These are phyloP conservation scores for Monosporozyma siamensis DNA, from an alignment of 805 yeast genomes.

Conservation along the genomic window DNA sequence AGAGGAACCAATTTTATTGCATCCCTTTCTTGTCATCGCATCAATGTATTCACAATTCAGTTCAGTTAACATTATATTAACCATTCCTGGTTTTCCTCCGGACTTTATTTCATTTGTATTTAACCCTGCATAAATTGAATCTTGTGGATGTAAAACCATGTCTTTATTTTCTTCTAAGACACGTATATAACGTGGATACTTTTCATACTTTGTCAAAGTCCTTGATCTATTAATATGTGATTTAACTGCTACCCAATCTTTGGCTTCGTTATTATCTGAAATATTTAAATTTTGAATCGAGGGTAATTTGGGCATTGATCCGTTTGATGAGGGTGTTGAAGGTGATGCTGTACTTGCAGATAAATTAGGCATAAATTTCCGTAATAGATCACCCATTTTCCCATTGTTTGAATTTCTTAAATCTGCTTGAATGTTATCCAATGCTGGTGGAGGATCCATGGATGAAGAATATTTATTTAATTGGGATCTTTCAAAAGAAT, in stretches of 20 bases:
- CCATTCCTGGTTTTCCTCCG: slow-evolving; percentile 23
- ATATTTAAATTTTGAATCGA: slow-evolving; percentile 20
- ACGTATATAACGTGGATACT: slow-evolving; percentile 58
- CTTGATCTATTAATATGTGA: slow-evolving; percentile 64
- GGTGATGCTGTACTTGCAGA: slow-evolving; percentile 15
- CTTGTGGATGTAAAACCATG: slow-evolving; percentile 54
- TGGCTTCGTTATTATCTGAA: slow-evolving; percentile 30
- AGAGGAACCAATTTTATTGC: slow-evolving; percentile 34
- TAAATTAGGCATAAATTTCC: slow-evolving; percentile 25
- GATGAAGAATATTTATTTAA: neutral
- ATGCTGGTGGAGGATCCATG: neutral
- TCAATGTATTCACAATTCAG: slow-evolving; percentile 37
- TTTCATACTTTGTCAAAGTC: slow-evolving; percentile 58
- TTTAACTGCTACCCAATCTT: slow-evolving; percentile 45
- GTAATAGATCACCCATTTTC: slow-evolving; percentile 25
- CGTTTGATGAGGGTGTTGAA: slow-evolving; percentile 3
- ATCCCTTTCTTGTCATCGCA: slow-evolving; percentile 31
- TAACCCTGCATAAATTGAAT: slow-evolving; percentile 34
- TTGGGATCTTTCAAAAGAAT: slow-evolving; percentile 19
- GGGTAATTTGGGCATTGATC: slow-evolving; percentile 25
- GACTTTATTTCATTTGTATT: slow-evolving; percentile 40
- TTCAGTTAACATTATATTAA: slow-evolving; percentile 27
- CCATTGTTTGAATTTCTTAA: slow-evolving; percentile 23
- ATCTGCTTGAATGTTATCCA: slow-evolving; percentile 8
- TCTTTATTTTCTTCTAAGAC: slow-evolving; percentile 52